Base-by-base conservation (phyloP, 352 stramenopile species). In the Pythium aquatile region DNA sequence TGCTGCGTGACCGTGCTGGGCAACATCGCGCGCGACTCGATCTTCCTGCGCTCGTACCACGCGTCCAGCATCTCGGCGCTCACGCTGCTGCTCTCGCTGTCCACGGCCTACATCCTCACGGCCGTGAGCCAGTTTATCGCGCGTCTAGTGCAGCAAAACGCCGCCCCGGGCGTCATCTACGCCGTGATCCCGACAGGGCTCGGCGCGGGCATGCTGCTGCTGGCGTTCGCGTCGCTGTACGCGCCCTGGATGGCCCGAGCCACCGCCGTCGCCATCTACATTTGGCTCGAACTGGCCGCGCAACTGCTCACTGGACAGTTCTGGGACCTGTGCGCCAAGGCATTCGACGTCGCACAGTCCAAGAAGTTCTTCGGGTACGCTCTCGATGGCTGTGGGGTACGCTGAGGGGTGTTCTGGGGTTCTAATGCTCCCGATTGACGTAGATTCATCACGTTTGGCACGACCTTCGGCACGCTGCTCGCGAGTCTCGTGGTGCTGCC, bases 261-360 rank as follows among this genome's bases (percentile, higher is more conserved):
- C 8, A 79, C 80, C 28, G 80, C 79, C 14, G 83, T 93, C 5
- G 63, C 70, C 58, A 78, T 94, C 32, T 96, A 96, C 71, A 80
- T 91, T 26, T 93, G 85, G 84, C 70, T 93, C 40, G 87, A 96
- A 52, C 74, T 96, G 20, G 71, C 86, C 11, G 62, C 75, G 42
- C 85, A 94, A 66, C 70, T 91, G 63, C 72, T 96, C 42, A 87
- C 77, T 16, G 84, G 91, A 40, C 85, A 96, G 68, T 96, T 96
- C 70, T 96, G 87, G 87, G 87, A 96, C 60, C 67, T 94, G 11
- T 96, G 87, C 49, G 81, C 86, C 28, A 87, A 88, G 56, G 77
- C 75, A 0, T 95, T 95, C 59, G 82, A 90, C 53, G 84, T 95
- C 26, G 76, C 81, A 11, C 72, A 93, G 65, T 90, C 84, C 7